Conservation (phyloP, 331 rosid species). For the Erythrophleum ivorense region DNA sequence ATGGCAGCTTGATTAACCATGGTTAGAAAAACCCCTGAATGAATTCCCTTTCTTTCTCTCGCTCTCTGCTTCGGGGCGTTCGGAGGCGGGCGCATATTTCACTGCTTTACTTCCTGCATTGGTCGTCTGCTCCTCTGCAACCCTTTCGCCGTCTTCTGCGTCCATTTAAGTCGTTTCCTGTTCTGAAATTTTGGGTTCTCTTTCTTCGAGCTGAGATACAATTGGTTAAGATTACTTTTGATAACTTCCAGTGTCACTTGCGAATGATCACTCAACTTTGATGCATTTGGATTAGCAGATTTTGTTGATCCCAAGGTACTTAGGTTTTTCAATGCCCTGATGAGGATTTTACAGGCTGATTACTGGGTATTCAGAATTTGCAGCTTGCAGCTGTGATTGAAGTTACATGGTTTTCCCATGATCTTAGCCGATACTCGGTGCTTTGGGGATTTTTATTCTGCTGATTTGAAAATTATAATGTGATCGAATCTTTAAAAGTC, state of each 20-base stretch:
- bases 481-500: constrained; percentile 39
- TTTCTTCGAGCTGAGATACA: constrained; percentile 45
- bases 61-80: neutral
- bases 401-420: constrained; percentile 13
- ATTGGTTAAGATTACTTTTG: constrained; percentile 44
- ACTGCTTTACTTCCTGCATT: constrained; percentile 33
- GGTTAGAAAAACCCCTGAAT: constrained; percentile 44
- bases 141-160: constrained; percentile 54
- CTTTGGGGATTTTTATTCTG: constrained; percentile 24
- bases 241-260: constrained; percentile 33
- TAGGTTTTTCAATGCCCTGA: constrained; percentile 32
- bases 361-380: constrained; percentile 20
- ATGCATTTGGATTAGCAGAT: constrained; percentile 56
- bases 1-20: constrained; percentile 34
- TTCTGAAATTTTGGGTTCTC: constrained; percentile 40
- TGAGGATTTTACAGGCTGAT: constrained; percentile 35
- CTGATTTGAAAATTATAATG: constrained; percentile 38
- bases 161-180: constrained; percentile 37
- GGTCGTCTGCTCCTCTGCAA: constrained; percentile 48
- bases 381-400: constrained; percentile 25
- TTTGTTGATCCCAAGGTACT: constrained; percentile 43
- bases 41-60: neutral
- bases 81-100: constrained; percentile 20
- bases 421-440: constrained; percentile 29
- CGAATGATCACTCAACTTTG: constrained; percentile 32